Evolutionary conservation across 1,284 basidiomycete species (phyloP).

Genomic region (Grifola frondosa): DNA sequence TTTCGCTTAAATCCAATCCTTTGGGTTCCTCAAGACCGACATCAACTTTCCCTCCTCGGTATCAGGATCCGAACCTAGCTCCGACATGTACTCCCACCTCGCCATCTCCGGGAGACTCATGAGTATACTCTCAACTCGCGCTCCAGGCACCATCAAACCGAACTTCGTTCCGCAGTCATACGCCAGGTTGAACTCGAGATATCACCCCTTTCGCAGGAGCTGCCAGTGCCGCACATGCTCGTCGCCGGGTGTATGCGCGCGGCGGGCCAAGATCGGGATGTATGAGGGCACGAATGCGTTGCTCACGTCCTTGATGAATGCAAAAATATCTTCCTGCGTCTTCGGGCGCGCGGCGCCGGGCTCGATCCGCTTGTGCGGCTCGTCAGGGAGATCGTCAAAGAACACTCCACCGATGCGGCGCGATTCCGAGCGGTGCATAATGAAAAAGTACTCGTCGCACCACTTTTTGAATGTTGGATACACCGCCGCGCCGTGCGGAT

Average conservation of each 20-base stretch:
- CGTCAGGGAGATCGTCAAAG: conserved; percentile 85
- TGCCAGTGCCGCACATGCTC: conserved; percentile 84
- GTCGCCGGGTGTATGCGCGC: conserved; percentile 56
- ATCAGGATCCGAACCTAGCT: conserved; percentile 67
- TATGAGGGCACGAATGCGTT: conserved; percentile 87
- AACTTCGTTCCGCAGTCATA: conserved; percentile 88
- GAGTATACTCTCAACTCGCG: conserved; percentile 89
- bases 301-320: conserved; percentile 69
- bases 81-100: conserved; percentile 92
- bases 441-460: conserved; percentile 98
- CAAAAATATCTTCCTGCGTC: conserved; percentile 70
- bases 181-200: conserved; percentile 94
- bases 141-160: conserved; percentile 87
- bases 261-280: conserved; percentile 74
- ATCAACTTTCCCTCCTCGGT: conserved; percentile 74
- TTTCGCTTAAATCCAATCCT: conserved; percentile 59
- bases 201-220: conserved; percentile 82
- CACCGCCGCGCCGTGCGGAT: conserved; percentile 66
- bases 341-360: conserved; percentile 46
- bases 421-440: conserved; percentile 88
- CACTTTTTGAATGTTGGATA: conserved; percentile 89
- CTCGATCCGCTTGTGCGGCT: conserved; percentile 55
- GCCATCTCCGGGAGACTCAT: conserved; percentile 91
- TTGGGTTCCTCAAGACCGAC: conserved; percentile 67
- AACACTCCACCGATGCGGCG: conserved; percentile 96